Evolutionary conservation across 352 stramenopile genomes (phyloP).

Genomic region (Stramenopiles sp.): DNA sequence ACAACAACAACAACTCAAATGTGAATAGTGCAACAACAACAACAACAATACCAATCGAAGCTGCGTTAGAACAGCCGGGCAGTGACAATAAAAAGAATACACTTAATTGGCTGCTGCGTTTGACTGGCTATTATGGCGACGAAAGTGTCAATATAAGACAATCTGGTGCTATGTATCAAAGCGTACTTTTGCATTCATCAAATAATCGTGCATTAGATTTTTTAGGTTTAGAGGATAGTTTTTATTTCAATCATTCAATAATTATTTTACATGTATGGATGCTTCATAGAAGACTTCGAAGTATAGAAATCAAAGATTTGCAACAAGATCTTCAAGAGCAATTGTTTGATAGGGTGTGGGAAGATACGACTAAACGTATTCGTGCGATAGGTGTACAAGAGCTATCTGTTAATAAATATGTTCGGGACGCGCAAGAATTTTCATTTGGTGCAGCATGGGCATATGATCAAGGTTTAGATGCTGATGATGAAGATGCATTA

Average conservation of each 20-base stretch:
- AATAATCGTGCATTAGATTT: slow-evolving; percentile 42
- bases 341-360: slow-evolving; percentile 87
- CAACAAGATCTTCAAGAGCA: slow-evolving; percentile 72
- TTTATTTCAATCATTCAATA: slow-evolving; percentile 71
- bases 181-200: slow-evolving; percentile 51
- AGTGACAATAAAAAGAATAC: too few relatives aligned
- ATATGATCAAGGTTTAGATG: slow-evolving; percentile 56
- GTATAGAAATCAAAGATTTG: slow-evolving; percentile 35
- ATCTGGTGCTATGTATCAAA: slow-evolving; percentile 48
- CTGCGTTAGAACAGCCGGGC: too few relatives aligned
- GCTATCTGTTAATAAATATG: slow-evolving; percentile 83
- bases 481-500: slow-evolving; percentile 28
- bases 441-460: slow-evolving; percentile 78
- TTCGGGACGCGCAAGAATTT: slow-evolving; percentile 79
- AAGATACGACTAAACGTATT: slow-evolving; percentile 77
- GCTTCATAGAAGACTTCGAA: slow-evolving; percentile 69
- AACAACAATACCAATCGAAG: too few relatives aligned
- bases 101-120: background rate
- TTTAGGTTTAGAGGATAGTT: slow-evolving; percentile 44
- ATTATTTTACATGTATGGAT: slow-evolving; percentile 87
- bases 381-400: slow-evolving; percentile 71
- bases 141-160: slow-evolving; percentile 45
- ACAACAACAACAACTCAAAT: too few relatives aligned
- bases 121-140: slow-evolving; percentile 48
- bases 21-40: too few relatives aligned